These are phyloP conservation scores for Linaria vulgaris DNA, from an alignment of 257 asterid genomes.

Conservation along the genomic window DNA sequence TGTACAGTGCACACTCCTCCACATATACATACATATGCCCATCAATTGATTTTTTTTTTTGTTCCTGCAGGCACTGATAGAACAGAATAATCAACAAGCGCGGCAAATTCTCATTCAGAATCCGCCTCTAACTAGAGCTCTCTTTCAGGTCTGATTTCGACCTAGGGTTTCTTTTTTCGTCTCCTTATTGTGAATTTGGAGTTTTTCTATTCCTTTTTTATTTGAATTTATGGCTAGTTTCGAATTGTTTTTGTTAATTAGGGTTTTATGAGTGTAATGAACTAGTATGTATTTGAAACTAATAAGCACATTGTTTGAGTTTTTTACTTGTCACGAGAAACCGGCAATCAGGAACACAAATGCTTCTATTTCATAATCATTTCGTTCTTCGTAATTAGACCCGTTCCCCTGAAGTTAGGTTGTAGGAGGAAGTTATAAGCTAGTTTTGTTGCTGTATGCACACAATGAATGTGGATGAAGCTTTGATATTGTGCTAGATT, in stretches of 20 bases:
- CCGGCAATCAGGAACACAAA: background rate
- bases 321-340: constrained; percentile 1
- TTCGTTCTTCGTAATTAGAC: background rate
- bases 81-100: constrained; percentile 91
- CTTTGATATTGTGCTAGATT: background rate
- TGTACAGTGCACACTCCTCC: background rate
- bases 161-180: constrained; percentile 21
- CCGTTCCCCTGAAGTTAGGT: constrained; percentile 1
- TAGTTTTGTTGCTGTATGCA: background rate
- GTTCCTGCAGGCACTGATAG: constrained; percentile 63
- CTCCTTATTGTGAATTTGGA: background rate
- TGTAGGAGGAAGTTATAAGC: constrained; percentile 9
- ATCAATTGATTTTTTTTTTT: constrained; percentile 2
- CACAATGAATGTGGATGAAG: background rate
- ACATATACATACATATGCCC: background rate
- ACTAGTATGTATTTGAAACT: background rate
- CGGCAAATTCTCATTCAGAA: constrained; percentile 88
- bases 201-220: too few species aligned
- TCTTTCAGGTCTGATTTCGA: constrained; percentile 68
- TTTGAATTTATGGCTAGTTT: background rate
- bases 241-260: constrained; percentile 10
- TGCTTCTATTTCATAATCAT: background rate
- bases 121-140: constrained; percentile 84
- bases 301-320: background rate
- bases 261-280: constrained; percentile 12